Evolutionary conservation across 306 rosid species (phyloP), one percentile per base, ranked within the genome.

Genomic region (Rubus idaeus): DNA sequence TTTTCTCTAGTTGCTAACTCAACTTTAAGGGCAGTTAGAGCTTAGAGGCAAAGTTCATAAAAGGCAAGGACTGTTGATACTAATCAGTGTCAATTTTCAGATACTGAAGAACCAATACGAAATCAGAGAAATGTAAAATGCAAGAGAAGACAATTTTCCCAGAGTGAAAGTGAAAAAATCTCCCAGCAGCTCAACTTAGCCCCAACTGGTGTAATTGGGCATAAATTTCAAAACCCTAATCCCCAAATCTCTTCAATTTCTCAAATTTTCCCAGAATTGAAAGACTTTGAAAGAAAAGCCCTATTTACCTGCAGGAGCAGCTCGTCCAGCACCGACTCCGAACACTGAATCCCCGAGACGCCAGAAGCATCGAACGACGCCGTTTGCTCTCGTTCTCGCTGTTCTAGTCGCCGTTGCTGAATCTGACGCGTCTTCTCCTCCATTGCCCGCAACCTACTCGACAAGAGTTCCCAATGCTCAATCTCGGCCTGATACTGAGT

Each of bases 271-370:
- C 50, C 9, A 75, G 35, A 73, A 60, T 60, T 44, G 11, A 30
- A 74, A 53, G 45, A 39, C 26, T 23, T 30, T 4, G 35, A 23
- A 62, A 47, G 3, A 14, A 40, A 47, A 23, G 13, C 8, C 50
- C 18, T 10, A 70, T 66, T 77, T 80, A 91, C 97, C 95, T 89
- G 93, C 74, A 78, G 65, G 52, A 89, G 81, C 66, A 89, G 88
- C 77, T 91, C 87, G 11, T 85, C 74, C 61, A 88, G 77, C 18
- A 87, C 77, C 39, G 85, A 70, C 68, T 75, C 88, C 69, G 49
- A n/a, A 10, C 53, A 71, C 58, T 17, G 76, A 17, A 23, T 39
- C 67, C 21, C 71, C 4, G 70, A 14, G 20, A 73, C 14, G 62
- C 83, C 52, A 40, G 77, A 83, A 71, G 77, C 79, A 46, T 3